phyloP scores from a whole-genome alignment of 257 asterid genomes.

The Ligustrum vulgare region DNA sequence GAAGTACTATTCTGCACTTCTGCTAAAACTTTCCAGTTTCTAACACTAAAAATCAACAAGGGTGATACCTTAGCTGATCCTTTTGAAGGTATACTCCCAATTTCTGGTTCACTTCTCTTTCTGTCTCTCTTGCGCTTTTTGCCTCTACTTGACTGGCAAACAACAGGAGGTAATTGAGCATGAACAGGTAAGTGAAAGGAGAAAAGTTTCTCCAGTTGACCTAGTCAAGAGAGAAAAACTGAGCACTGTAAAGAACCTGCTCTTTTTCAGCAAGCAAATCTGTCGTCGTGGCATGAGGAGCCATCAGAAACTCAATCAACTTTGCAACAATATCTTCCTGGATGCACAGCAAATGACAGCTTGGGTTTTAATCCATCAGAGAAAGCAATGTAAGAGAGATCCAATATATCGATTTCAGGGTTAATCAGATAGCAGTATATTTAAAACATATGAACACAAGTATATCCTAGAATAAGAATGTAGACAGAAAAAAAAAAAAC shows the following conservation, averaged over 20 bases:
- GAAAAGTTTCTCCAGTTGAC: neutral
- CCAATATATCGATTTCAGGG: neutral
- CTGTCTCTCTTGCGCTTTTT: conserved; percentile 73
- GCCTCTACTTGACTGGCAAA: conserved; percentile 57
- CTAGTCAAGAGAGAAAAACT: neutral
- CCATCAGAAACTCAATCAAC: conserved; percentile 79
- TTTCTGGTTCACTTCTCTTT: conserved; percentile 32
- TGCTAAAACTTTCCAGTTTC: neutral
- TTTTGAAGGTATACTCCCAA: conserved; percentile 59
- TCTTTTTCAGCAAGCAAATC: conserved; percentile 79
- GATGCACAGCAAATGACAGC: conserved; percentile 6
- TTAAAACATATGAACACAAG: neutral
- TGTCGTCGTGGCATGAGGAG: conserved; percentile 78
- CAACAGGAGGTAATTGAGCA: neutral
- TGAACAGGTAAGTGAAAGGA: neutral
- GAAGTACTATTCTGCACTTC: neutral
- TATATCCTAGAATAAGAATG: conserved; percentile 20
- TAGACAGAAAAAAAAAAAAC: conserved; percentile 10
- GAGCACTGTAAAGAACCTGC: conserved; percentile 47
- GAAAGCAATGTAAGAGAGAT: conserved; percentile 17
- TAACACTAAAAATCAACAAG: neutral
- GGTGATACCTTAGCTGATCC: conserved; percentile 64
- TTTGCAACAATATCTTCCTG: conserved; percentile 86
- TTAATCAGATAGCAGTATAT: neutral
- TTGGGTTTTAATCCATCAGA: neutral